A percentile compares a stretch with the other conserved stretches of the same genome.
These are phyloP conservation scores for Lasiodiplodia hormozganensis DNA, from an alignment of 2,329 filamentous ascomycete genomes.

Conservation along the genomic window DNA sequence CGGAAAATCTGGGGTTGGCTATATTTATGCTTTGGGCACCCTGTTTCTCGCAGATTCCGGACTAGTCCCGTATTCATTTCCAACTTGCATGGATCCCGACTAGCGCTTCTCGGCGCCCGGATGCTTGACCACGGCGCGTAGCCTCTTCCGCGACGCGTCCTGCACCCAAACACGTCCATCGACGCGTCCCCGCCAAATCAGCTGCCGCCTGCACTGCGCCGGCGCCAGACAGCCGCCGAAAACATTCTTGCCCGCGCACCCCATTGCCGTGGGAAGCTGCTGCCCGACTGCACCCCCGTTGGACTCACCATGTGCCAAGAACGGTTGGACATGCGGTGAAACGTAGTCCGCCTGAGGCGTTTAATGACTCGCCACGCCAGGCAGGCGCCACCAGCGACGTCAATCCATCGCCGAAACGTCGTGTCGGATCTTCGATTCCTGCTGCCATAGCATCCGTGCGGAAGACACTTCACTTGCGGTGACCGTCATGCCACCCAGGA, in stretches of 20 bases:
- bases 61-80: constrained; percentile 27
- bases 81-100: constrained; percentile 9
- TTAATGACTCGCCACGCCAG: constrained; percentile 24
- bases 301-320: constrained; percentile 10
- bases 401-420: constrained; percentile 16
- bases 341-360: constrained; percentile 19
- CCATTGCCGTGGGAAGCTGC: not conserved
- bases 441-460: constrained; percentile 18
- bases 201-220: not conserved
- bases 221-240: not conserved
- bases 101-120: constrained; percentile 22
- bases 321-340: constrained; percentile 18
- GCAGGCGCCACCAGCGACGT: constrained; percentile 15
- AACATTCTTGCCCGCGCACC: not conserved
- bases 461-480: constrained; percentile 9
- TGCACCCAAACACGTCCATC: not conserved
- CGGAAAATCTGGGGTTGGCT: constrained; percentile 31
- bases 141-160: constrained; percentile 12
- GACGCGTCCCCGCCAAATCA: constrained; percentile 15
- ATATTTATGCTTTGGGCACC: constrained; percentile 30
- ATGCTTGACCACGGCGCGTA: constrained; percentile 12
- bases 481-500: constrained; percentile 26
- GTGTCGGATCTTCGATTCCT: constrained; percentile 16
- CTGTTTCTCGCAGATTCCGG: constrained; percentile 26
- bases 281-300: not conserved